Base-by-base conservation (phyloP, 257 asterid species). In the Fraxinus cuspidata region DNA sequence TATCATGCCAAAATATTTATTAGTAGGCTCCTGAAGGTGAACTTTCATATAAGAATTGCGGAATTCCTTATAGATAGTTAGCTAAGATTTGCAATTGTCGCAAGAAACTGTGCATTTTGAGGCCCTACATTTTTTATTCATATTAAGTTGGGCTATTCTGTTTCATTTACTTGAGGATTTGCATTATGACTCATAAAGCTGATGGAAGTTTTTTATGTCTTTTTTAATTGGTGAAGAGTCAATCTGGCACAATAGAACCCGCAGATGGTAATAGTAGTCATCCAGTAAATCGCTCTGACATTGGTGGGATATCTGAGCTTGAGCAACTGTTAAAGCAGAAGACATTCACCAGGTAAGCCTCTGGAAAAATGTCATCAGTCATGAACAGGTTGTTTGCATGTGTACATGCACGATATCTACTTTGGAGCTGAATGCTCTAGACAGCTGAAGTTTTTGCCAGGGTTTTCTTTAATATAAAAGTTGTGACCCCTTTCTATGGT, bases 281-380 rank as follows among this genome's bases (percentile, higher is more conserved):
- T 78, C 82, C 84, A 31, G 27, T 72, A 19, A 64, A 69, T 74
- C 77, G 49, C 72, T 80, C 86, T 27, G 81, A 65, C 51, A 74
- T 80, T 81, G 82, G 80, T 75, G 82, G 81, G 56, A 73, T 94
- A 63, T 80, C 89, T 70, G 97, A 88, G 82, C 95, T 94, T 73
- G 99, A 92, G 86, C 87, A 88, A 68, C 81, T 89, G 84, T 82
- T 94, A 83, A 91, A 83, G 88, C 91, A 86, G 79, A 91, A 89
- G 81, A 88, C 88, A 25, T 94, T 94, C 82, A 86, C 89, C 74
- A 90, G 92, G 99, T 91, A 77, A 83, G 72, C 53, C 81, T 77
- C 66, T 42, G 18, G 51, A 42, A 42, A 40, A 42, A 42, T 42
- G 51, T 42, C 51, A 42, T 15, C 51, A 11, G 51, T 42, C 18